Percentiles rank a stretch among this genome's conserved stretches.
Evolutionary conservation across 306 rosid species (phyloP).

Genomic region (Cucumis cinereus): DNA sequence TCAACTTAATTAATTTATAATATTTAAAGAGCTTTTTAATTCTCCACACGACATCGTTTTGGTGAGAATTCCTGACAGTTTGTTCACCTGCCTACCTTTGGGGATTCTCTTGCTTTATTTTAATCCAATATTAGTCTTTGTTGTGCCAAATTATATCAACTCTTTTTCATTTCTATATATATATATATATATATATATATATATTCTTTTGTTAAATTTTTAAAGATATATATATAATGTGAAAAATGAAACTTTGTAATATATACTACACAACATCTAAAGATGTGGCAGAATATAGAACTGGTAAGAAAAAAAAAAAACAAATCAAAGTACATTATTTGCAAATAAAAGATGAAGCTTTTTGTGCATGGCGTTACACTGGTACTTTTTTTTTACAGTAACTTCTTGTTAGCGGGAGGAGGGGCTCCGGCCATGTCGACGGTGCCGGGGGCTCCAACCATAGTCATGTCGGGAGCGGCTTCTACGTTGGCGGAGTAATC

Average conservation of each 20-base stretch:
- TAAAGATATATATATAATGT: no score
- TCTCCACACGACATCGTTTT: constrained; percentile 1
- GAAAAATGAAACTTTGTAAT: no score
- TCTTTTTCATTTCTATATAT: neutral
- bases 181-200: no score
- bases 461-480: neutral
- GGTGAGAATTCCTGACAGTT: constrained; percentile 5
- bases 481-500: neutral
- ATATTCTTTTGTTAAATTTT: no score
- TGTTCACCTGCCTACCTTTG: neutral
- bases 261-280: neutral
- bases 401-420: neutral
- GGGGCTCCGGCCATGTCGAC: neutral
- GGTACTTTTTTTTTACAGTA: neutral
- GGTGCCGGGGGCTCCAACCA: neutral
- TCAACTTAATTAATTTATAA: neutral
- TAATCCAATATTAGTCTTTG: neutral
- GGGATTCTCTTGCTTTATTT: neutral
- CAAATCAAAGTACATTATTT: no score
- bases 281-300: neutral
- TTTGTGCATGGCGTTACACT: neutral
- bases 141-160: neutral
- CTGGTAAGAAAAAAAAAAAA: neutral
- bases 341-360: neutral
- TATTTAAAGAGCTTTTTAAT: neutral